Base-by-base conservation (phyloP, 2,329 filamentous ascomycete genomes). In the Pyrenochaeta sp. region DNA sequence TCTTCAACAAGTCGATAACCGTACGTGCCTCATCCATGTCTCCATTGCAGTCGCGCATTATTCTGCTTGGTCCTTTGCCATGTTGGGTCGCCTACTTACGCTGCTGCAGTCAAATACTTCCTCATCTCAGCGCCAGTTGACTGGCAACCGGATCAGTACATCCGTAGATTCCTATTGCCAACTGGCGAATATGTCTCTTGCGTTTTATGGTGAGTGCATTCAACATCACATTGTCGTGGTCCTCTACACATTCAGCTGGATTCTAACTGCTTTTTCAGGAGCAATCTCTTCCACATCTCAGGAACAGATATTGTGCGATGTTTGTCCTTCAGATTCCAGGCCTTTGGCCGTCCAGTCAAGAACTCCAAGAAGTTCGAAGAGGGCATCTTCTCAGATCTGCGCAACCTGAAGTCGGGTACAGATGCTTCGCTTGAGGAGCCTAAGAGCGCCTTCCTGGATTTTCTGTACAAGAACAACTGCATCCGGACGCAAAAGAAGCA, bases 291-390 rank as follows among this genome's bases (percentile, higher is more conserved):
- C 78, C 95, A 99, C 84, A 96, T 99, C 73, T 98, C 95, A 21
- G 95, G 95, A 60, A 99, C 95, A 66, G 95, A 99, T 78, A 99
- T 99, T 72, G 95, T 99, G 58, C 89, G 95, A 85, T 99, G 95
- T 74, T 86, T 99, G 40, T 96, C 95, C 7, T 99, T 99, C 82
- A 86, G 95, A 75, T 99, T 99, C 81, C 95, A 98, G 81, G 95
- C 95, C 45, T 99, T 99, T 74, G 95, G 95, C 68, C 91, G 95
- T 51, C 95, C 95, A 0, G 95, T 99, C 58, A 98, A 97, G 85
- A 99, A 99, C 83, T 96, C 94, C 35, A 99, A 99, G 83, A 99
- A 99, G 79, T 99, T 99, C 74, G 95, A 99, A 79, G 95, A 99
- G 79, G 95, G 95, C 67, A 98, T 99, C 79, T 99, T 99, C 80